Evolutionary conservation across 129 eudicot genomes (phyloP).

Genomic region (Flaveria bidentis): DNA sequence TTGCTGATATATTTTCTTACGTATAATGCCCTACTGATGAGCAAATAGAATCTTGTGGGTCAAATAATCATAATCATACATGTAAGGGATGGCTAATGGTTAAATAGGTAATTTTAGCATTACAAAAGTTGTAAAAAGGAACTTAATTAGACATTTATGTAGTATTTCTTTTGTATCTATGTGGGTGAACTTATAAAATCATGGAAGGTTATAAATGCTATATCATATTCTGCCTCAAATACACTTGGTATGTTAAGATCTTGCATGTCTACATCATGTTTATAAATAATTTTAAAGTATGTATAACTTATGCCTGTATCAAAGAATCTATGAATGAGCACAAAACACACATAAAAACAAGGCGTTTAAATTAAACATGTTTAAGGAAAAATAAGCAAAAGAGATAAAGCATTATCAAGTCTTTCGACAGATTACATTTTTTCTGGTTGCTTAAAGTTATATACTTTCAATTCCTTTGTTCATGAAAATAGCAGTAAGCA

Average conservation of each 20-base stretch:
- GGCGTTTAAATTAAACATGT: no score
- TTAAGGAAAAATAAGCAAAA: no score
- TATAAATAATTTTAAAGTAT: no score
- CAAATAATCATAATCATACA: background rate
- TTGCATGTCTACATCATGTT: background rate
- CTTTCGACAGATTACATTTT: no score
- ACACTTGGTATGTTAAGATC: background rate
- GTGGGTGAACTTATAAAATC: background rate
- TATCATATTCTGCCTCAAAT: slow-evolving; percentile 1
- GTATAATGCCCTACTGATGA: background rate
- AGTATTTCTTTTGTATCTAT: background rate
- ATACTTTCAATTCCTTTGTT: no score
- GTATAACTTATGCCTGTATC: no score
- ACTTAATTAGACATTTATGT: background rate
- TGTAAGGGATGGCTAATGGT: background rate
- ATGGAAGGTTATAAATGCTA: background rate
- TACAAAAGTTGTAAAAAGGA: background rate
- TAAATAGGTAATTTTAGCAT: background rate
- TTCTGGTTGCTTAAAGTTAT: no score
- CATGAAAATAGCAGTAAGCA: no score
- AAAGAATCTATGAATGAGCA: no score
- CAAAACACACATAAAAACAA: no score
- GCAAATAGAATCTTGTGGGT: background rate
- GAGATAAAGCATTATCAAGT: no score
- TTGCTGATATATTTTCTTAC: background rate